phyloP scores from a whole-genome alignment of 495 filamentous ascomycete genomes.

The Penicillium paradoxum region DNA sequence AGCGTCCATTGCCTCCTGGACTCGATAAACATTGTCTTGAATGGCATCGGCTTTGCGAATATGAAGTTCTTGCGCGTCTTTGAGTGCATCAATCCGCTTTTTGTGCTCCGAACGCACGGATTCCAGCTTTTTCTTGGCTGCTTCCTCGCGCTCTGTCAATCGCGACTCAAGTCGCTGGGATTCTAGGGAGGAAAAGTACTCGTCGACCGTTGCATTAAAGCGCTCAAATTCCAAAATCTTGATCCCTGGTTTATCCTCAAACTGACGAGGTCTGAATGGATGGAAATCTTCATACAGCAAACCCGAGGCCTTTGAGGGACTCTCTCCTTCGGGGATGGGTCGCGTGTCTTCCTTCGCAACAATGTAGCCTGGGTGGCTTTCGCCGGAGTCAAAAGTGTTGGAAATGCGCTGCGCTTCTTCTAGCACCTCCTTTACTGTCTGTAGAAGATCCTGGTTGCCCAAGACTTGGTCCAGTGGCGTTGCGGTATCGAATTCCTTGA shows the following conservation, averaged over 20 bases:
- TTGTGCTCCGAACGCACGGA: slow-evolving; percentile 74
- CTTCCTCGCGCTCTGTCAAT: slow-evolving; percentile 72
- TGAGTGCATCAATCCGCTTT: slow-evolving; percentile 74
- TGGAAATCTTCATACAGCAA: slow-evolving; percentile 93
- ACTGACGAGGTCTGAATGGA: slow-evolving; percentile 83
- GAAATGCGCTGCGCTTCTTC: slow-evolving; percentile 55
- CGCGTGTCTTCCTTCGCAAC: slow-evolving; percentile 62
- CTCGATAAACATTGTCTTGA: slow-evolving; percentile 79
- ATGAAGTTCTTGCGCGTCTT: slow-evolving; percentile 75
- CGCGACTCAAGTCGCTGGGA: slow-evolving; percentile 85
- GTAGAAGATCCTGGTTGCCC: slow-evolving; percentile 56
- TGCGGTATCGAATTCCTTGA: slow-evolving; percentile 60
- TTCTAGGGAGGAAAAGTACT: slow-evolving; percentile 95
- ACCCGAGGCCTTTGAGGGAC: slow-evolving; percentile 36
- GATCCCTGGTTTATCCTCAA: slow-evolving; percentile 58
- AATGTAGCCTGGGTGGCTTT: slow-evolving; percentile 67
- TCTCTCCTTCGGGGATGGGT: slow-evolving; percentile 33
- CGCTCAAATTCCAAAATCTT: slow-evolving; percentile 70
- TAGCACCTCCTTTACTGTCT: slow-evolving; percentile 58
- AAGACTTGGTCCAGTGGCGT: slow-evolving; percentile 64
- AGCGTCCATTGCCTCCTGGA: slow-evolving; percentile 86
- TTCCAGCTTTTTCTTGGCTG: slow-evolving; percentile 77
- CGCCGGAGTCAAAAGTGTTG: slow-evolving; percentile 34
- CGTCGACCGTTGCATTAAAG: slow-evolving; percentile 90
- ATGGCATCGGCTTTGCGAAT: slow-evolving; percentile 85